Evolutionary conservation across 306 rosid genomes (phyloP), one percentile per base, ranked within the genome.

Genomic region (Quercus berberidifolia): DNA sequence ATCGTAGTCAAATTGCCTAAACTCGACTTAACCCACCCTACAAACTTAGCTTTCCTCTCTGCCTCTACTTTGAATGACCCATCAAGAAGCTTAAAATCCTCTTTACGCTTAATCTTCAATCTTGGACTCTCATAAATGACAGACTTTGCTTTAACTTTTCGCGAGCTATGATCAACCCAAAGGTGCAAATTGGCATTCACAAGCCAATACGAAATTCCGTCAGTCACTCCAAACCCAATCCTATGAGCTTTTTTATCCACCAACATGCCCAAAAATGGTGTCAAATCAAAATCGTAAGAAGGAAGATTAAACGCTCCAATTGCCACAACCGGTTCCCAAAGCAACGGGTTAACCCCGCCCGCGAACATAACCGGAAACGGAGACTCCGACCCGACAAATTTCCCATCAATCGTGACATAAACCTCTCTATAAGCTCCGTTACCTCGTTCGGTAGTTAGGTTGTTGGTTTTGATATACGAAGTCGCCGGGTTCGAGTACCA

Each of bases 311-410:
- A 93, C 5, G 98, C 98, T 56, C 98, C 98, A 30, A 93, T 90
- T 0, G 91, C 94, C 51, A 93, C 97, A 60, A 91, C 77, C 1
- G 97, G 98, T 54, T 85, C 92, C 98, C 98, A 93, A 64, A 87
- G 82, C 82, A 93, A 41, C 1, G 98, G 98, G 76, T 93, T 91
- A 31, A 93, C 82, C 6, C 98, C 98, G 20, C 97, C 98, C 8
- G 94, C 82, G 85, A 91, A 93, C 30, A 93, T 63, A 30, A 93
- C 98, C n/a, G 98, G 98, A 64, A 93, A 91, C 0, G 98, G 98
- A 57, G 90, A 63, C 84, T 90, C 97, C 70, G 86, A 86, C 3
- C 94, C 97, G 1, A 79, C 92, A 54, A 88, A 5, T 19, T 87
- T 82, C 2, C 93, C 97, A 57, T 93, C 98, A 1, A 93, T 76